These are phyloP conservation scores for Aquilaria sinensis DNA, from an alignment of 345 rosid genomes.

Conservation along the genomic window DNA sequence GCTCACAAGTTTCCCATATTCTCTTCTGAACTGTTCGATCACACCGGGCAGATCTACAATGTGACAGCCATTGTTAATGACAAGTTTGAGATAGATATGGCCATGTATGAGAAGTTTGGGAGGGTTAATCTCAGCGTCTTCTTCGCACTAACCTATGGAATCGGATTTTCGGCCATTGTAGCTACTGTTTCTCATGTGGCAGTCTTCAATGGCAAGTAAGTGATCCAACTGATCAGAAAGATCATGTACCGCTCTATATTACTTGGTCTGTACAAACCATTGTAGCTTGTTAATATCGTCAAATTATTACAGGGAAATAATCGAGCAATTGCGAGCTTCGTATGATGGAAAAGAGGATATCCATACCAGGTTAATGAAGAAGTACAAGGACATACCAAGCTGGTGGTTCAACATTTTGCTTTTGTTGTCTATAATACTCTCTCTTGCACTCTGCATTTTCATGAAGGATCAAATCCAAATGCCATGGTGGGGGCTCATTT, in stretches of 20 bases:
- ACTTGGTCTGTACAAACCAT: too few species aligned
- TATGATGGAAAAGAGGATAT: slow-evolving; percentile 38
- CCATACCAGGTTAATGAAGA: slow-evolving; percentile 60
- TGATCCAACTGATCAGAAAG: not conserved
- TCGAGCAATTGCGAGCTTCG: slow-evolving; percentile 42
- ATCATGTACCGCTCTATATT: too few species aligned
- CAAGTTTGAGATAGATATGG: slow-evolving; percentile 41
- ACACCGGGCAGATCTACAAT: slow-evolving; percentile 34
- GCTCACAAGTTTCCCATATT: slow-evolving; percentile 45
- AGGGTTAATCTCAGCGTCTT: slow-evolving; percentile 38
- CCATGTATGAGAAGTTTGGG: slow-evolving; percentile 31
- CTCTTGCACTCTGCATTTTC: slow-evolving; percentile 40
- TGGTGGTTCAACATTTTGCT: slow-evolving; percentile 56
- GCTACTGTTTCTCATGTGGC: slow-evolving; percentile 48
- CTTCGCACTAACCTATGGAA: slow-evolving; percentile 49
- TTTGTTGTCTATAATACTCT: slow-evolving; percentile 27
- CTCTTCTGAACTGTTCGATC: slow-evolving; percentile 44
- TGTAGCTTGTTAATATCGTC: too few species aligned
- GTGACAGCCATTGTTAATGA: slow-evolving; percentile 41
- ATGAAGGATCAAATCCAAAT: slow-evolving; percentile 50
- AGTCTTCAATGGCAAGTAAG: slow-evolving; percentile 62
- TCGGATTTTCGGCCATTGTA: slow-evolving; percentile 52
- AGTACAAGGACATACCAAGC: slow-evolving; percentile 42
- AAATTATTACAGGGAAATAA: slow-evolving; percentile 30
- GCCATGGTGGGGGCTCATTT: slow-evolving; percentile 70